phyloP scores from a whole-genome alignment of 345 rosid genomes.

The Linum trigynum region DNA sequence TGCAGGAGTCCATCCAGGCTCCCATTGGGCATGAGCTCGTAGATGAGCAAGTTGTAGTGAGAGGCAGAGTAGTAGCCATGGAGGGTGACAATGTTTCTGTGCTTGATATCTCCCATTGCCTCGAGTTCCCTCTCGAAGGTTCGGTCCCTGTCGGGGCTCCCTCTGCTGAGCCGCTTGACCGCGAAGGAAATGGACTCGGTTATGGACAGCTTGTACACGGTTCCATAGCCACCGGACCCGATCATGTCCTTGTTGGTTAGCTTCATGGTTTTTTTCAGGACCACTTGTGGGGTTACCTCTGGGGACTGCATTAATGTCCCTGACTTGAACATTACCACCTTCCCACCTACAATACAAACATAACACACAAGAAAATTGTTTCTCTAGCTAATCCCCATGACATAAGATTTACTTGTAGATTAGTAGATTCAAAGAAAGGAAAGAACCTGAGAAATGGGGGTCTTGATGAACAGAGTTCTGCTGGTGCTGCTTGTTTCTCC shows the following conservation, averaged over 20 bases:
- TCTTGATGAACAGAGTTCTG: conserved; percentile 27
- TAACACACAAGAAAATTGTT: not conserved
- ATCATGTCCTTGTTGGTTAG: conserved; percentile 64
- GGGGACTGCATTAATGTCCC: conserved; percentile 34
- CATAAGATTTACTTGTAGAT: not conserved
- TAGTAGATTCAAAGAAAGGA: not conserved
- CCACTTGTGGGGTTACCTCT: conserved; percentile 29
- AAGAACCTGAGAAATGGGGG: conserved; percentile 41
- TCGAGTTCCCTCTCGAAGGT: conserved; percentile 71
- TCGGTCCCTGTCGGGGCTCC: conserved; percentile 56
- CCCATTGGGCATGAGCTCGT: conserved; percentile 85
- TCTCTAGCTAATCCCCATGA: not conserved
- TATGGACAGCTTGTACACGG: conserved; percentile 52
- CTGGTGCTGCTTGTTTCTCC: conserved; percentile 42
- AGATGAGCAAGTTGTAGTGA: conserved; percentile 64
- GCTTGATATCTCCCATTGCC: conserved; percentile 87
- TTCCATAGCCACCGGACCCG: conserved; percentile 75
- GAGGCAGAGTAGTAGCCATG: conserved; percentile 62
- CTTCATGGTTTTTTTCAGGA: conserved; percentile 55
- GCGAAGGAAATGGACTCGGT: conserved; percentile 52
- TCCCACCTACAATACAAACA: conserved; percentile 37
- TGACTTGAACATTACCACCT: conserved; percentile 71
- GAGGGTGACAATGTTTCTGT: conserved; percentile 71
- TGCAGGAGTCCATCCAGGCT: conserved; percentile 52
- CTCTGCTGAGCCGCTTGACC: conserved; percentile 65